Conservation (phyloP, 1,139 yeast species). For the Kodamaea fungicola region DNA sequence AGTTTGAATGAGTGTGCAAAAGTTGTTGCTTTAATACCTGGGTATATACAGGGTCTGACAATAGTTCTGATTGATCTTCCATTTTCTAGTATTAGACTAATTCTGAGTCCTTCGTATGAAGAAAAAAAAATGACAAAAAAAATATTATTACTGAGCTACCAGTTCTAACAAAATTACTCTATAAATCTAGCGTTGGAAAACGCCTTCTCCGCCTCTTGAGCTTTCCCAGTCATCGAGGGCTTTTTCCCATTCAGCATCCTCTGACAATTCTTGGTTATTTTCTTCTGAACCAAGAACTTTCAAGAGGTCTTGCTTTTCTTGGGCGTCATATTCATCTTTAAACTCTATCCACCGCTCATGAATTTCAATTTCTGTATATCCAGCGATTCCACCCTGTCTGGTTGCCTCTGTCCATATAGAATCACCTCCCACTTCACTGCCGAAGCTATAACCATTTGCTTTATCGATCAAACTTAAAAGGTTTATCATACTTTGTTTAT, state of each 20-base stretch:
- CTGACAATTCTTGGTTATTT: constrained; percentile 27
- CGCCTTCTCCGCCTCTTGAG: constrained; percentile 15
- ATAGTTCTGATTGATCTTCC: neutral
- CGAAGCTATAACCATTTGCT: constrained; percentile 91
- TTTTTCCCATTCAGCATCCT: constrained; percentile 69
- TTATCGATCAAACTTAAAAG: constrained; percentile 76
- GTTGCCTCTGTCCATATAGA: constrained; percentile 94
- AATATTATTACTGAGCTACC: too few species aligned
- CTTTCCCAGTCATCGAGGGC: constrained; percentile 66
- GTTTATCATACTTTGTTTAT: constrained; percentile 86
- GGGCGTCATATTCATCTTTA: constrained; percentile 69
- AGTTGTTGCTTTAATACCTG: constrained; percentile 12
- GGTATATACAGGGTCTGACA: constrained; percentile 1
- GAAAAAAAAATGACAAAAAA: neutral
- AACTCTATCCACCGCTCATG: constrained; percentile 96
- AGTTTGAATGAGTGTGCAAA: constrained; percentile 12
- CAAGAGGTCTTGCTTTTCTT: constrained; percentile 43
- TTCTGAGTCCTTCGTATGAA: neutral
- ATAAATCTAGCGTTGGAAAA: constrained; percentile 6
- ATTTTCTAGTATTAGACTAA: neutral
- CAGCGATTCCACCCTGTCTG: constrained; percentile 65
- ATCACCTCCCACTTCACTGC: constrained; percentile 94
- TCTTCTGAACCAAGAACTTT: constrained; percentile 26
- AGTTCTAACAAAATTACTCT: neutral
- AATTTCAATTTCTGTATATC: constrained; percentile 56